Base-by-base conservation (phyloP, 257 asterid species). In the Dorcoceras hygrometricum region DNA sequence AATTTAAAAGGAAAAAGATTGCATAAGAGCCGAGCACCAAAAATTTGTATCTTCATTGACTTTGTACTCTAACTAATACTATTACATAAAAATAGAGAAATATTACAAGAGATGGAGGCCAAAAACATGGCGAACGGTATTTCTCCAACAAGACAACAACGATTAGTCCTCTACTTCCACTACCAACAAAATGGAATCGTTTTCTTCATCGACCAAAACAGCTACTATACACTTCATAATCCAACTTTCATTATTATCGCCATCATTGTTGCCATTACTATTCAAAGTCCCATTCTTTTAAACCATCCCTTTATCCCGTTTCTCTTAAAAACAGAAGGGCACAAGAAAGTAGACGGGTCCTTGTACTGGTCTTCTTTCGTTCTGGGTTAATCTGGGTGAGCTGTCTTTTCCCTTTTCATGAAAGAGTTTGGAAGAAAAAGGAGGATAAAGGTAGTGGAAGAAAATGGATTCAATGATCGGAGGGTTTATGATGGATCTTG, bases 231-330 rank as follows among this genome's bases (percentile, higher is more conserved):
- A n/a, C 71, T 62, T 61, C 66, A 51, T 32, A 55, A 23, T 29
- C 54, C 48, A n/a, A 73, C 83, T 77, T 67, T 68, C 82, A 75
- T 81, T 77, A 82, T 83, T 76, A 76, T 78, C 77, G 73, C 80
- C 61, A 76, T 28, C 4, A 3, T 79, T 80, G 36, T 29, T 29
- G 11, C 6, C 25, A 72, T 79, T 81, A 75, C 62, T 75, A 63
- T 74, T 72, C 29, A 74, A 78, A 71, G 65, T 66, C 61, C 68
- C 46, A 57, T 50, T 71, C 65, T 59, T 48, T 72, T n/a, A n/a
- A n/a, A n/a, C 68, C 46, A 57, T 50, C 68, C 65, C 56, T 48
- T 72, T 54, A 71, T 73, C 60, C 32, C 78, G 70, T 73, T 65
- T 43, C 63, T 67, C 59, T 72, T 71, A 68, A n/a, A n/a, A n/a